A percentile compares a stretch with the other conserved stretches of the same genome.
phyloP scores from a whole-genome alignment of 169 alveolate genomes.

The Theileria sp. region DNA sequence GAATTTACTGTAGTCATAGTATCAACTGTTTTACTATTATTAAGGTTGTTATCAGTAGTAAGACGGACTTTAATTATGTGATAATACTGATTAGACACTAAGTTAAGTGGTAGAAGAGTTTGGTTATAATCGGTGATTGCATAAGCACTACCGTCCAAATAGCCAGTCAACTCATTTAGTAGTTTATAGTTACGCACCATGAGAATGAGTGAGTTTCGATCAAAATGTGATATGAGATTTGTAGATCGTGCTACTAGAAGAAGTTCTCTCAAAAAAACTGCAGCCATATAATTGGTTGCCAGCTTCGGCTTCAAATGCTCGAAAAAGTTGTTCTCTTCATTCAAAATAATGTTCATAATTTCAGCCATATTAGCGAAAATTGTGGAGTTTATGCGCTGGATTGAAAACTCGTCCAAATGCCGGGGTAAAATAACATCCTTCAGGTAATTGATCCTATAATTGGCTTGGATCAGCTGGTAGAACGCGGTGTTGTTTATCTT shows the following conservation, averaged over 20 bases:
- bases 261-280: constrained; percentile 57
- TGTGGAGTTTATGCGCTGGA: constrained; percentile 68
- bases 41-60: neutral
- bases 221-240: constrained; percentile 54
- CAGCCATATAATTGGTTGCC: constrained; percentile 58
- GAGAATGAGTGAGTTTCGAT: constrained; percentile 56
- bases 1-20: neutral
- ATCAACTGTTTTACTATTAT: neutral
- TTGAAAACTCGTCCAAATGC: constrained; percentile 74
- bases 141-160: constrained; percentile 49
- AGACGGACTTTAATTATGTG: constrained; percentile 18
- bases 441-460: constrained; percentile 69
- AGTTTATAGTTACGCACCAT: constrained; percentile 57
- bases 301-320: constrained; percentile 49
- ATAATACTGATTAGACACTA: constrained; percentile 32
- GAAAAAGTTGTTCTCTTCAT: constrained; percentile 50
- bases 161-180: constrained; percentile 59
- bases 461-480: constrained; percentile 49
- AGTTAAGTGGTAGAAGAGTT: constrained; percentile 41
- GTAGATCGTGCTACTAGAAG: constrained; percentile 46
- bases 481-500: constrained; percentile 37
- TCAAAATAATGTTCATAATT: constrained; percentile 67
- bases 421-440: constrained; percentile 78
- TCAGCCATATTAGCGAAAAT: constrained; percentile 68
- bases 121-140: constrained; percentile 39